Percentiles rank a stretch among this genome's conserved stretches.
Conservation (phyloP, 225 moss, liverwort and hornwort genomes). For the Rhytidiadelphus loreus region DNA sequence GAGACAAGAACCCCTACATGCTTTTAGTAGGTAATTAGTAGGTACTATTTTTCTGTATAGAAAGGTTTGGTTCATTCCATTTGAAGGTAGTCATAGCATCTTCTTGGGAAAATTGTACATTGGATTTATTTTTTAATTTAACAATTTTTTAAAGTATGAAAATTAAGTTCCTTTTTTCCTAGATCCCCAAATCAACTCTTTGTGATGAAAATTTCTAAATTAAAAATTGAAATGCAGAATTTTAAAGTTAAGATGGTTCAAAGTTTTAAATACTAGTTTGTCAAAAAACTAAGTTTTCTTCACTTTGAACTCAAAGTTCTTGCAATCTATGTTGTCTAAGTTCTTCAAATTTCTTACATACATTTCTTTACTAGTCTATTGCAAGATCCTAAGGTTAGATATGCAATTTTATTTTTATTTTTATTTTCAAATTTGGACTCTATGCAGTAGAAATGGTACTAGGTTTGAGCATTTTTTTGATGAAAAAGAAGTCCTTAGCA, state of each 20-base stretch:
- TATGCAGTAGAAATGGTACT: rapidly evolving
- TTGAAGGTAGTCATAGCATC: rapidly evolving
- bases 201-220: rapidly evolving
- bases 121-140: rapidly evolving
- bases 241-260: not conserved
- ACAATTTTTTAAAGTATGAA: not conserved
- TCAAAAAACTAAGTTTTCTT: not conserved
- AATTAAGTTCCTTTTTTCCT: rapidly evolving
- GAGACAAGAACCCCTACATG: rapidly evolving
- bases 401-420: too few species aligned
- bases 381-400: not conserved
- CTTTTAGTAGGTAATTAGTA: not conserved
- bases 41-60: not conserved
- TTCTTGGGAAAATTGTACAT: not conserved
- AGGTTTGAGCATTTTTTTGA: rapidly evolving
- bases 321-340: not conserved
- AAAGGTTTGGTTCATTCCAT: not conserved
- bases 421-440: rapidly evolving
- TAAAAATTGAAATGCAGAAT: not conserved
- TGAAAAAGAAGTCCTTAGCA: rapidly evolving
- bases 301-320: too few species aligned
- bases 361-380: rapidly evolving
- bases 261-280: not conserved
- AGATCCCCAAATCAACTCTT: rapidly evolving
- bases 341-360: not conserved